phyloP scores from a whole-genome alignment of 2,329 filamentous ascomycete species.

The Ceratocystis cubensis region DNA sequence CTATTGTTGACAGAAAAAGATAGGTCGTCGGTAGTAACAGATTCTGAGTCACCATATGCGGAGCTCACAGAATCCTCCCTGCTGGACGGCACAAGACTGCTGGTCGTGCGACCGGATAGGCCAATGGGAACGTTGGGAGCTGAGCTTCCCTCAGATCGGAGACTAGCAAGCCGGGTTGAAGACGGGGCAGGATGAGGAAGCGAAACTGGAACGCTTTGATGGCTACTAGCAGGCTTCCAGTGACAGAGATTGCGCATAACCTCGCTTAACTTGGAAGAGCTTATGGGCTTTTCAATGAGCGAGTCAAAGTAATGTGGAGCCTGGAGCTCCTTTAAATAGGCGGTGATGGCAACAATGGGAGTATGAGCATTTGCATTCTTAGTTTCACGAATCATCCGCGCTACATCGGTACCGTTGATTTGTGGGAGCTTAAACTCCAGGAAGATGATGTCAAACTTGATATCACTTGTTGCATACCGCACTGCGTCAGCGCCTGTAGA shows the following conservation, averaged over 20 bases:
- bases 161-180: slow-evolving; percentile 50
- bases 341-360: slow-evolving; percentile 90
- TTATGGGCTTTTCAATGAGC: slow-evolving; percentile 92
- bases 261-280: slow-evolving; percentile 78
- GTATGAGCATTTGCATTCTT: slow-evolving; percentile 91
- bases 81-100: slow-evolving; percentile 66
- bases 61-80: slow-evolving; percentile 83
- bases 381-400: slow-evolving; percentile 93
- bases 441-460: slow-evolving; percentile 98
- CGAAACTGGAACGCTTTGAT: slow-evolving; percentile 33
- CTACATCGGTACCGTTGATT: slow-evolving; percentile 88
- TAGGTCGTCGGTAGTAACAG: slow-evolving; percentile 63
- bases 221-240: slow-evolving; percentile 66
- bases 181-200: slow-evolving; percentile 50
- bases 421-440: slow-evolving; percentile 93
- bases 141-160: slow-evolving; percentile 66
- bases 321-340: slow-evolving; percentile 93
- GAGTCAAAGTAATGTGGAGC: slow-evolving; percentile 93
- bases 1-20: slow-evolving; percentile 59
- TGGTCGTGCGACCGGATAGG: slow-evolving; percentile 56
- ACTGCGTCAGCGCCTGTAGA: slow-evolving; percentile 83
- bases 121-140: slow-evolving; percentile 52
- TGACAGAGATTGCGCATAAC: slow-evolving; percentile 78
- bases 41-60: slow-evolving; percentile 76
- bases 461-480: slow-evolving; percentile 86